Base-by-base conservation (phyloP, 257 asterid species). In the Thymus quinquecostatus region DNA sequence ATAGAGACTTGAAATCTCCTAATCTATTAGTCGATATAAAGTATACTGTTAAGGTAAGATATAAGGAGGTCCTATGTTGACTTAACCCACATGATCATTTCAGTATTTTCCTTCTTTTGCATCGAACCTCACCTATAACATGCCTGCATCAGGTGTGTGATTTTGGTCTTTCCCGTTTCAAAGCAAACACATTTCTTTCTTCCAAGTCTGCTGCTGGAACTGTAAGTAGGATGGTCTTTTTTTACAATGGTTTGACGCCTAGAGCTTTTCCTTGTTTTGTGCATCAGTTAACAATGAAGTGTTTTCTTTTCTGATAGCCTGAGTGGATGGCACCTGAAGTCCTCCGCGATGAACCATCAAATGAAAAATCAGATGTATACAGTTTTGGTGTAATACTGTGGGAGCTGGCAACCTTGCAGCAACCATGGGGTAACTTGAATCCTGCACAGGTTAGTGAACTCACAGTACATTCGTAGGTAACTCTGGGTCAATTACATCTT, bases 311-410 rank as follows among this genome's bases (percentile, higher is more conserved):
- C 32, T 82, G 49, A 78, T 81, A 90, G 98, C 97, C 98, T 47
- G 97, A 92, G 88, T 92, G 98, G 98, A 92, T 92, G 98, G 97
- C 98, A 54, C 98, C 98, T 47, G 98, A 92, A 87, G 97, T 92
- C 77, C 92, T 92, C 47, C 93, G 97, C 48, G 89, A 86, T 72
- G 97, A 92, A 76, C 95, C 79, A 77, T 90, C 98, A 77, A 92
- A 92, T 81, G 98, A 92, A 79, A 92, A 92, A 79, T 90, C 98
- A 38, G 98, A 92, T 76, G 84, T 92, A 11, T 92, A 88, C 80
- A 92, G 98, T 80, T 92, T 90, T 74, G 98, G 98, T 74, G 90
- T 92, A 64, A 90, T 92, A 72, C 82, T 92, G 56, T 92, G 98
- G 98, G 98, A 92, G 89, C 81, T 92, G 73, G 84, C 89, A 12